Base-by-base conservation (phyloP, 73 alveolate species). In the Paramecium pentaurelia region DNA sequence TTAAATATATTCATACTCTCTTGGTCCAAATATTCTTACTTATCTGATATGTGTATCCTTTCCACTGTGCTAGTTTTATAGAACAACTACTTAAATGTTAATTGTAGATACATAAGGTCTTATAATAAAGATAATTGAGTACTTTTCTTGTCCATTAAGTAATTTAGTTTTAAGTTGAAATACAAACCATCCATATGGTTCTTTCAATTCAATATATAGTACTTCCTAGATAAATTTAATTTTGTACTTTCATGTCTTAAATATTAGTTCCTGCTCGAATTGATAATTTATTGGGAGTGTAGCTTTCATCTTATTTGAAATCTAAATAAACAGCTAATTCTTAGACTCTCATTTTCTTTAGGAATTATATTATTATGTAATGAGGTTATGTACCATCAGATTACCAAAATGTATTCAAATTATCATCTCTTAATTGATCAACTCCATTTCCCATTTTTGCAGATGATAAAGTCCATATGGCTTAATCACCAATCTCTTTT, bases 381-480 rank as follows among this genome's bases (percentile, higher is more conserved):
- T 98, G 99, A 20, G 99, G 99, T 92, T 98, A 97, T 45, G 97
- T 93, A 22, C 98, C 99, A 92, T 98, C 99, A 88, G 99, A 95
- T 97, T 98, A 98, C 99, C 99, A 98, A 95, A 97, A 98, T 22
- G 99, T 98, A 38, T 96, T 92, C 30, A 94, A 92, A 92, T 95
- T 95, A 80, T 96, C 99, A 92, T 98, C 99, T 94, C 99, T 96
- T 59, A 98, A 89, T 92, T 98, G 96, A 32, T 98, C 99, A 11
- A 98, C 98, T 34, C 99, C 99, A 96, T 98, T 97, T 42, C 99
- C 99, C 85, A 96, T 95, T 90, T 98, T 98, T 10, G 99, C 99
- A 60, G 98, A 93, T 68, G 99, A 95, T 16, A 98, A 95, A 6
- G 99, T 98, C 99, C 99, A 98, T 1, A 98, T 98, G 11, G 99